Percentiles rank a stretch among this genome's conserved stretches.
phyloP scores from a whole-genome alignment of 1,284 basidiomycete species.

The Ustilago sp. region DNA sequence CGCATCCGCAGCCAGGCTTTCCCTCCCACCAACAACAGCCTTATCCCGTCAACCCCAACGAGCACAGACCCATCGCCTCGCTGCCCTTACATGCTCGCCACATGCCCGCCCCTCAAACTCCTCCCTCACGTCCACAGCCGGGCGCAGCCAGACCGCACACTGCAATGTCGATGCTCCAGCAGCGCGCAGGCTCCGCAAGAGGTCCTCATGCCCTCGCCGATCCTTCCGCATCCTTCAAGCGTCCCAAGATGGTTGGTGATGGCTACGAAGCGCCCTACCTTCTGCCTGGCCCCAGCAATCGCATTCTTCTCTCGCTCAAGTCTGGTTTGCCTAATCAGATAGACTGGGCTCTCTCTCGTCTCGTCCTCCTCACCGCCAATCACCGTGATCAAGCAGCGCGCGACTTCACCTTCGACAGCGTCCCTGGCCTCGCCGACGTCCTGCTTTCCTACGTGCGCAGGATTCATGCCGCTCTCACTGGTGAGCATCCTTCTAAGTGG shows the following conservation, averaged over 20 bases:
- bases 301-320: slow-evolving; percentile 61
- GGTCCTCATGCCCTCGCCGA: slow-evolving; percentile 10
- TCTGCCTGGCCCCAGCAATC: slow-evolving; percentile 59
- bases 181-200: slow-evolving; percentile 13
- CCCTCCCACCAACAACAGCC: slow-evolving; percentile 25
- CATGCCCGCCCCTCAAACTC: slow-evolving; percentile 22
- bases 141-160: slow-evolving; percentile 10
- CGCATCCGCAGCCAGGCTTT: slow-evolving; percentile 28
- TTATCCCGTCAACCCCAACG: slow-evolving; percentile 10
- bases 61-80: slow-evolving; percentile 28
- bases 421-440: slow-evolving; percentile 59
- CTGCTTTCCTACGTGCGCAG: slow-evolving; percentile 55
- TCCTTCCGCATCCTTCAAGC: slow-evolving; percentile 27
- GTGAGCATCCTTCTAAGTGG: slow-evolving; percentile 48
- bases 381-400: slow-evolving; percentile 33
- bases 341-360: slow-evolving; percentile 63
- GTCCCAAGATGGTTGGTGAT: slow-evolving; percentile 37
- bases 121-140: slow-evolving; percentile 17
- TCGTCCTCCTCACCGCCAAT: slow-evolving; percentile 43
- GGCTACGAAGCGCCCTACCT: slow-evolving; percentile 53
- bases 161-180: slow-evolving; percentile 25
- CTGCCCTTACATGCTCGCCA: slow-evolving; percentile 33
- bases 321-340: slow-evolving; percentile 65
- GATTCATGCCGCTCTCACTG: slow-evolving; percentile 52
- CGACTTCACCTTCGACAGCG: slow-evolving; percentile 48